phyloP scores from a whole-genome alignment of 805 yeast species.

The Candida ortonii region DNA sequence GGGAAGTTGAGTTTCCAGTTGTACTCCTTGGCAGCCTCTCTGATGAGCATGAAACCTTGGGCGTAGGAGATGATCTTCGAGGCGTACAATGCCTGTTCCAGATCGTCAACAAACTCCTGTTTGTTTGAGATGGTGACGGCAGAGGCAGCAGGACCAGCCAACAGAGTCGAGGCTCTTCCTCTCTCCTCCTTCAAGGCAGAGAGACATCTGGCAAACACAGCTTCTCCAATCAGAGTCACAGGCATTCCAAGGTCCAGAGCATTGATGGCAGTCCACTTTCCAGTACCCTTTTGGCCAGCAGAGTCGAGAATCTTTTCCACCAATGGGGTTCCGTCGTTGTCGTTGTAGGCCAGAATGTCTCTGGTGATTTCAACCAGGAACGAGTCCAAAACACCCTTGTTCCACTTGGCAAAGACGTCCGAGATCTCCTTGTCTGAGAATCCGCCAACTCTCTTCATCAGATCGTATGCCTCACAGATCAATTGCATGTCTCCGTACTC shows the following conservation, averaged over 20 bases:
- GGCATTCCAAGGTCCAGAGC: slow-evolving; percentile 98
- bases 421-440: slow-evolving; percentile 89
- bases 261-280: slow-evolving; percentile 99
- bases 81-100: slow-evolving; percentile 97
- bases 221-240: slow-evolving; percentile 97
- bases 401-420: slow-evolving; percentile 89
- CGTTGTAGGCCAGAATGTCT: slow-evolving; percentile 87
- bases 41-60: slow-evolving; percentile 98
- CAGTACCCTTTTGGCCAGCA: slow-evolving; percentile 99
- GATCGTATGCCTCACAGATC: slow-evolving; percentile 96
- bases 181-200: slow-evolving; percentile 93
- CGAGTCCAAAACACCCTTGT: slow-evolving; percentile 95
- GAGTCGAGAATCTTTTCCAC: slow-evolving; percentile 95
- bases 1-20: slow-evolving; percentile 98
- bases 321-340: slow-evolving; percentile 85
- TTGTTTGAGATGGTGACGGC: slow-evolving; percentile 69
- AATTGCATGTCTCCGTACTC: slow-evolving; percentile 99
- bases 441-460: slow-evolving; percentile 91
- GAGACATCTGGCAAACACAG: slow-evolving; percentile 94
- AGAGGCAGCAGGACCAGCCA: slow-evolving; percentile 75
- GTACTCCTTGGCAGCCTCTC: slow-evolving; percentile 96
- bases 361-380: slow-evolving; percentile 96
- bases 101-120: slow-evolving; percentile 81
- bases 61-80: slow-evolving; percentile 98
- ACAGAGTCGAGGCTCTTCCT: slow-evolving; percentile 72